phyloP scores from a whole-genome alignment of 768 basidiomycete species.

The Paxillus ammoniavirescens region DNA sequence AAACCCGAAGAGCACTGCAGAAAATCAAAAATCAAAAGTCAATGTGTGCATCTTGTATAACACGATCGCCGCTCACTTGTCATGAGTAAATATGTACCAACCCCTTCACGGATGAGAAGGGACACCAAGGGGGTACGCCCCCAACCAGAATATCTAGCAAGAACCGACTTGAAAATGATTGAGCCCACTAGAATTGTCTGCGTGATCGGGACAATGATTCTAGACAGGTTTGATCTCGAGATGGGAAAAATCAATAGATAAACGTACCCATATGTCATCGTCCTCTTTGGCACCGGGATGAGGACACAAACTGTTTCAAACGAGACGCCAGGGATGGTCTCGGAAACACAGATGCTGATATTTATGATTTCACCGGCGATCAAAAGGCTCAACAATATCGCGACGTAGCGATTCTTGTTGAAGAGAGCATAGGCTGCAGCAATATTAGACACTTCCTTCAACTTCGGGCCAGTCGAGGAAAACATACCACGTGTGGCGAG shows the following conservation, averaged over 20 bases:
- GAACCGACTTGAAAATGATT: constrained; percentile 36
- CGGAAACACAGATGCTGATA: constrained; percentile 31
- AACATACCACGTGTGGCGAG: constrained; percentile 20
- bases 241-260: not conserved
- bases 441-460: not conserved
- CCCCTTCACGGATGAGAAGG: constrained; percentile 43
- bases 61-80: constrained; percentile 26
- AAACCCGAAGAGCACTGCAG: not conserved
- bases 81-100: constrained; percentile 42
- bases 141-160: constrained; percentile 37
- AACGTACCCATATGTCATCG: not conserved
- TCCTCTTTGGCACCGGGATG: not conserved
- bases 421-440: constrained; percentile 20
- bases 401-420: constrained; percentile 30
- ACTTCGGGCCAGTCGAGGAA: not conserved
- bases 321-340: constrained; percentile 25
- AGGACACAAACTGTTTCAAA: constrained; percentile 1
- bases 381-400: constrained; percentile 21
- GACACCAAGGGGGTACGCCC: constrained; percentile 38
- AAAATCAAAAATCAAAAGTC: not conserved
- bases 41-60: not conserved
- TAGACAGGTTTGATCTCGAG: constrained; percentile 8
- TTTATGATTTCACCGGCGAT: constrained; percentile 32
- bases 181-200: constrained; percentile 38
- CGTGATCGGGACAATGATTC: constrained; percentile 32